These are phyloP conservation scores for Plenodomus lindquistii DNA, from an alignment of 2,329 filamentous ascomycete species.

Conservation along the genomic window DNA sequence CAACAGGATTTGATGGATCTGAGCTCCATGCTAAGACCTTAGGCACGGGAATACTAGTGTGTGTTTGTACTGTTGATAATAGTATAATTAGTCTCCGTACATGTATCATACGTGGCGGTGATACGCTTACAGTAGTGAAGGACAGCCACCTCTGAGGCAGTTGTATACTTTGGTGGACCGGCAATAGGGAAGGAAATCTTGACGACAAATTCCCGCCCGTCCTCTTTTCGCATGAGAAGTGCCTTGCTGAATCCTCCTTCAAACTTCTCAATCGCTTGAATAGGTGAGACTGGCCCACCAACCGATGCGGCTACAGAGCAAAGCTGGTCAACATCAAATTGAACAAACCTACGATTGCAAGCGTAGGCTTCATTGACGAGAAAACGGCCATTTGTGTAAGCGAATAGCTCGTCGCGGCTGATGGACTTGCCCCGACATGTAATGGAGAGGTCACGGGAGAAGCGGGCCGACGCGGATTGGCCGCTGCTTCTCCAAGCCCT, in stretches of 20 bases:
- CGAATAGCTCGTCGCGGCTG: constrained; percentile 23
- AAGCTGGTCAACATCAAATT: constrained; percentile 35
- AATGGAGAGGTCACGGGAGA: no score
- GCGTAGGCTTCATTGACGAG: constrained; percentile 32
- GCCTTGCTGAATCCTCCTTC: constrained; percentile 41
- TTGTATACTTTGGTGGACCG: constrained; percentile 34
- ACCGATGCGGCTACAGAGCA: constrained; percentile 28
- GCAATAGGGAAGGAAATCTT: constrained; percentile 36
- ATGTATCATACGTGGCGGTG: not conserved
- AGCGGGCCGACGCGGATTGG: no score
- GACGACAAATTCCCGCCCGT: constrained; percentile 18
- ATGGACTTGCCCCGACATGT: constrained; percentile 15
- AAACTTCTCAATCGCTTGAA: constrained; percentile 36
- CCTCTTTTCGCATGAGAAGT: constrained; percentile 28
- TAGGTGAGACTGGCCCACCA: constrained; percentile 19
- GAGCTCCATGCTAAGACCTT: constrained; percentile 33
- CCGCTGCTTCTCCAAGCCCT: no score
- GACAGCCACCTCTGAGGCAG: constrained; percentile 43
- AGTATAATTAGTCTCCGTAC: constrained; percentile 4
- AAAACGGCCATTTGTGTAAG: constrained; percentile 34
- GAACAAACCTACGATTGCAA: constrained; percentile 26
- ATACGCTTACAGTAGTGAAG: constrained; percentile 32
- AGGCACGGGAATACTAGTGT: constrained; percentile 28
- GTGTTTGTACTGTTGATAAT: constrained; percentile 8
- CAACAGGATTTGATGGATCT: constrained; percentile 32